phyloP scores from a whole-genome alignment of 257 asterid species.

The Ajuga chamaepitys region DNA sequence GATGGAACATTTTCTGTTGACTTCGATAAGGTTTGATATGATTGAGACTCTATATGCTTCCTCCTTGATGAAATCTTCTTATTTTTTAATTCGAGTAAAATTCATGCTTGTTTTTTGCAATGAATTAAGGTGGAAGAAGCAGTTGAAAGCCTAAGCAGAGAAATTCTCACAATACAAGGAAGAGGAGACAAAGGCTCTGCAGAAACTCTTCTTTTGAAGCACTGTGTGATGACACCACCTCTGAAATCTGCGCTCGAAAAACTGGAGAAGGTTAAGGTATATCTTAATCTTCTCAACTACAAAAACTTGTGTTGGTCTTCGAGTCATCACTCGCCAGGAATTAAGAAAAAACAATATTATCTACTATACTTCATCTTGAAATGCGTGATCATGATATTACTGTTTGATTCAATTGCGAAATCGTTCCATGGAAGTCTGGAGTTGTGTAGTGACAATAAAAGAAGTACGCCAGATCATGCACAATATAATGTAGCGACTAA shows the following conservation, averaged over 20 bases:
- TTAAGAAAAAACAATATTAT: too few relatives aligned
- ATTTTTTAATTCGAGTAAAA: too few relatives aligned
- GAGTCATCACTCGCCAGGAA: too few relatives aligned
- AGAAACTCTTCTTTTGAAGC: conserved; percentile 44
- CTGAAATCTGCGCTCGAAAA: conserved; percentile 59
- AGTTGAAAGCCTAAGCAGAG: conserved; percentile 80
- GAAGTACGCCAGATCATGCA: too few relatives aligned
- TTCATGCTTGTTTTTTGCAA: background rate
- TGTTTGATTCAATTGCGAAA: too few relatives aligned
- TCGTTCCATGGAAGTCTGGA: too few relatives aligned
- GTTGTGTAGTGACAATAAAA: too few relatives aligned
- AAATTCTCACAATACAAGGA: conserved; percentile 84
- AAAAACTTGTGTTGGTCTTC: background rate
- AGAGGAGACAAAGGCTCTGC: conserved; percentile 82
- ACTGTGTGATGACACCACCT: conserved; percentile 49
- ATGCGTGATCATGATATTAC: too few relatives aligned
- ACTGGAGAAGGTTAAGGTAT: conserved; percentile 65
- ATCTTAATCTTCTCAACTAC: background rate
- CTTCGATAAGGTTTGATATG: conserved; percentile 64
- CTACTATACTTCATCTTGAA: too few relatives aligned
- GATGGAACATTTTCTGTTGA: conserved; percentile 70
- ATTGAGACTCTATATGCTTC: background rate
- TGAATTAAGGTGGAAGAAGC: conserved; percentile 62
- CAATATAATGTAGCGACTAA: too few relatives aligned
- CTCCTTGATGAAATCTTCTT: background rate